Base-by-base conservation (phyloP, 495 filamentous ascomycete species). In the Apiosordaria backusii region DNA sequence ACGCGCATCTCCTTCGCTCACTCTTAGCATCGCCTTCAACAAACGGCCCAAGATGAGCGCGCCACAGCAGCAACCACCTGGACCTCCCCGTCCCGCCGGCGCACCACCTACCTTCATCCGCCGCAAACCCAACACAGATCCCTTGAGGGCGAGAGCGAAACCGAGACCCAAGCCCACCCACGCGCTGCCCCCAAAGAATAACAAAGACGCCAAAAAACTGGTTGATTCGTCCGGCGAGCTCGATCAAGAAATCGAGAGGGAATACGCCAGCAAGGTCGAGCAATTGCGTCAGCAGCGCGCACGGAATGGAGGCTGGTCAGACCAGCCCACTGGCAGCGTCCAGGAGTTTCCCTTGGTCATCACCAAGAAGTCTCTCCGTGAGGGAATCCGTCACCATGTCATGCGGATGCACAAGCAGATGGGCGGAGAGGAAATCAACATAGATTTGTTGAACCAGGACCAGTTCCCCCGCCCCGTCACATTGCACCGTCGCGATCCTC, bases 381-480 rank as follows among this genome's bases (percentile, higher is more conserved):
- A 96, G 67, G 92, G 89, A 4, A 74, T 97, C 27, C 89, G 95
- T 60, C 85, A 93, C 70, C 96, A 99, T 73, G 84, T 97, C 64
- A 92, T 94, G 77, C 84, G 88, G 66, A 87, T 99, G 57, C 73
- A 72, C 45, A 72, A 78, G 5, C 68, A 25, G 15, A 64, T 57
- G 52, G 53, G 50, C 23, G 62, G 57, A 18, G 52, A 23, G 22
- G 70, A 75, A 19, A 80, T 96, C 27, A 90, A 97, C 74, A 45
- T 45, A 13, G 35, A 45, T 45, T 89, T 90, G 52, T 83, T 84
- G 24, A 84, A 97, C 72, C 86, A 91, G 68, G 81, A 88, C 2
- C 86, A 96, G 62, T 99, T 98, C 71, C 89, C 90, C 10, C 85
- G 92, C 53, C 95, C 95, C 0, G 90, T 99, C 19, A 85, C 91